These are phyloP conservation scores for Pleurozium schreberi DNA, from an alignment of 225 moss, liverwort and hornwort species.

Conservation along the genomic window DNA sequence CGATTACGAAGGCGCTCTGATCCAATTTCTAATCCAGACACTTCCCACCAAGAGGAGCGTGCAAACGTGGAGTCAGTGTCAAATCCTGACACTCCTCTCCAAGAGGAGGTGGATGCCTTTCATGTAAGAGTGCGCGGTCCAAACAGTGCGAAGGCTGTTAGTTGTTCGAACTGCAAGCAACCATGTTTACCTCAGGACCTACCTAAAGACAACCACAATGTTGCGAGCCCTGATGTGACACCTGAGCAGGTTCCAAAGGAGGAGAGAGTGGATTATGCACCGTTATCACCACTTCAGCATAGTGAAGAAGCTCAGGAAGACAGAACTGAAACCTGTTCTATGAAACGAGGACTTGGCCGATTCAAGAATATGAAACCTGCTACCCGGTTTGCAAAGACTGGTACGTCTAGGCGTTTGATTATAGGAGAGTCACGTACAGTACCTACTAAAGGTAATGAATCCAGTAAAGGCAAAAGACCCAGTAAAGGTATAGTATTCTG, in stretches of 20 bases:
- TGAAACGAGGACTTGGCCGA: neutral
- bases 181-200: neutral
- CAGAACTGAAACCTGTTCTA: neutral
- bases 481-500: neutral
- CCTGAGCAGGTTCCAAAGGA: slow-evolving; percentile 10
- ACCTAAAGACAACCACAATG: neutral
- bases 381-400: slow-evolving; percentile 11
- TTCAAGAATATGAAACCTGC: slow-evolving; percentile 21
- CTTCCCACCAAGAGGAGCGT: neutral
- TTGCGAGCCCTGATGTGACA: neutral
- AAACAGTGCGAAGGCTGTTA: neutral
- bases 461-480: neutral
- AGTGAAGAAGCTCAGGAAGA: neutral
- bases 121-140: neutral
- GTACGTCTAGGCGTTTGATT: slow-evolving; percentile 1
- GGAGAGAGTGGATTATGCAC: slow-evolving; percentile 18
- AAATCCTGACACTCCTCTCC: slow-evolving; percentile 7
- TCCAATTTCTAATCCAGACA: neutral
- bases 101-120: slow-evolving; percentile 16
- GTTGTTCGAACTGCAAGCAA: slow-evolving; percentile 22
- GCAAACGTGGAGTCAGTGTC: neutral
- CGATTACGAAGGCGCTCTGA: slow-evolving; percentile 15
- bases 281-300: neutral
- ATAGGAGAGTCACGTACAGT: neutral
- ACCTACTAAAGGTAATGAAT: neutral